phyloP scores from a whole-genome alignment of 1,139 yeast species.

The Protomyces macrosporus region DNA sequence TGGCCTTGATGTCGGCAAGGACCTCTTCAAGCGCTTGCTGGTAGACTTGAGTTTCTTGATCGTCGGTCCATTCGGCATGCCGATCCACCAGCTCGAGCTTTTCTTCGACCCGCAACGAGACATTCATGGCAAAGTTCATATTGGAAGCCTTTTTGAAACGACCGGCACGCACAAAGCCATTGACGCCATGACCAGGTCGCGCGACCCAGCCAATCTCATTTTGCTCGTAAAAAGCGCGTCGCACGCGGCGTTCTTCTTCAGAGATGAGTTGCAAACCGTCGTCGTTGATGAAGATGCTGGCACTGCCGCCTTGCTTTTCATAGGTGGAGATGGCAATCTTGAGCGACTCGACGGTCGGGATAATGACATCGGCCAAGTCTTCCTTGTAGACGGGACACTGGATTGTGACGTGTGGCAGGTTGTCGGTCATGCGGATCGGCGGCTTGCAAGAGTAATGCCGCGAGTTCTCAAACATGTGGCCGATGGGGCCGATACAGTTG shows the following conservation, averaged over 20 bases:
- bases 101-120: conserved; percentile 29
- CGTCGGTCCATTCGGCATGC: conserved; percentile 28
- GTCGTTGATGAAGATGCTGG: conserved; percentile 30
- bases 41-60: conserved; percentile 26
- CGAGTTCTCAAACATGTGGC: conserved; percentile 27
- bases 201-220: conserved; percentile 30
- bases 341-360: conserved; percentile 31
- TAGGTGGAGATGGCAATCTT: conserved; percentile 31
- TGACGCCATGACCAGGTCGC: conserved; percentile 30
- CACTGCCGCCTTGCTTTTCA: conserved; percentile 32
- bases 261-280: conserved; percentile 31
- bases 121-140: conserved; percentile 27
- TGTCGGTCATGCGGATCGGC: conserved; percentile 25
- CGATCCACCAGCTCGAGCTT: conserved; percentile 29
- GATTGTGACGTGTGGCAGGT: conserved; percentile 29
- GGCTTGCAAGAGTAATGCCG: conserved; percentile 25
- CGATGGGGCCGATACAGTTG: conserved; percentile 27
- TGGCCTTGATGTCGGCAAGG: conserved; percentile 14
- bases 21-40: conserved; percentile 28
- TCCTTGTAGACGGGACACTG: conserved; percentile 31
- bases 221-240: conserved; percentile 29
- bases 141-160: conserved; percentile 26
- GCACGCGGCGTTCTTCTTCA: conserved; percentile 27
- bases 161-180: conserved; percentile 27
- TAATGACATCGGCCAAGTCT: conserved; percentile 29